phyloP scores from a whole-genome alignment of 768 basidiomycete species.

The Rhodotorula toruloides region DNA sequence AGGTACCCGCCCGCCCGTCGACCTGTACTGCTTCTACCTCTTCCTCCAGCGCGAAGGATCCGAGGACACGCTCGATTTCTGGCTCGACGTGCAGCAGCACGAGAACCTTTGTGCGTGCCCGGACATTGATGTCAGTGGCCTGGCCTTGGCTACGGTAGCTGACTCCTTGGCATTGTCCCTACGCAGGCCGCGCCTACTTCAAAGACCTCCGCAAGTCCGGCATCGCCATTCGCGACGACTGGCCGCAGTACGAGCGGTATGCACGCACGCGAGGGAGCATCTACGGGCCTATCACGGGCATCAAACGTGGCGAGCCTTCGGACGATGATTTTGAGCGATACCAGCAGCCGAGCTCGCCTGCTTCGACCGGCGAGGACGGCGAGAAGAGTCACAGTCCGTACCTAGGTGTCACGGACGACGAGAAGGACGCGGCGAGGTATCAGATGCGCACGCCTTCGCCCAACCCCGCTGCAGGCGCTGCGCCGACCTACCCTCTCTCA shows the following conservation, averaged over 20 bases:
- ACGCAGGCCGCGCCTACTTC: conserved; percentile 73
- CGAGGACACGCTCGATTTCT: conserved; percentile 95
- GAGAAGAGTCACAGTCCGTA: neutral
- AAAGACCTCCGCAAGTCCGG: conserved; percentile 96
- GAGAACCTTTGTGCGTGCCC: conserved; percentile 80
- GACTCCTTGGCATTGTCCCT: too few species aligned
- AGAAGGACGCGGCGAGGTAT: conserved; percentile 23
- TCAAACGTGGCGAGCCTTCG: conserved; percentile 6
- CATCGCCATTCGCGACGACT: conserved; percentile 85
- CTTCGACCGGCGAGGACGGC: neutral
- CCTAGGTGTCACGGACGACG: neutral
- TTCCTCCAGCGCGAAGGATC: conserved; percentile 93
- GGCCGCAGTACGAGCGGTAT: conserved; percentile 97
- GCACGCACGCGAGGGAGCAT: conserved; percentile 78
- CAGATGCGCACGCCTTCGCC: conserved; percentile 38
- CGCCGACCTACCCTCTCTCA: conserved; percentile 33
- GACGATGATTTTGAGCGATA: neutral
- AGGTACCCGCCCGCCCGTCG: conserved; percentile 66
- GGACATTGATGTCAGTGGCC: too few species aligned
- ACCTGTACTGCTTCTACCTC: conserved; percentile 77
- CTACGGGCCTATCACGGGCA: conserved; percentile 53
- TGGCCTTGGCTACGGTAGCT: too few species aligned
- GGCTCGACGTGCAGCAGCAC: conserved; percentile 98
- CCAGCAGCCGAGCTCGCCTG: neutral
- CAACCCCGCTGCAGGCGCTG: neutral